Evolutionary conservation across 768 basidiomycete species (phyloP).

Genomic region (Hygrocybe punicea): DNA sequence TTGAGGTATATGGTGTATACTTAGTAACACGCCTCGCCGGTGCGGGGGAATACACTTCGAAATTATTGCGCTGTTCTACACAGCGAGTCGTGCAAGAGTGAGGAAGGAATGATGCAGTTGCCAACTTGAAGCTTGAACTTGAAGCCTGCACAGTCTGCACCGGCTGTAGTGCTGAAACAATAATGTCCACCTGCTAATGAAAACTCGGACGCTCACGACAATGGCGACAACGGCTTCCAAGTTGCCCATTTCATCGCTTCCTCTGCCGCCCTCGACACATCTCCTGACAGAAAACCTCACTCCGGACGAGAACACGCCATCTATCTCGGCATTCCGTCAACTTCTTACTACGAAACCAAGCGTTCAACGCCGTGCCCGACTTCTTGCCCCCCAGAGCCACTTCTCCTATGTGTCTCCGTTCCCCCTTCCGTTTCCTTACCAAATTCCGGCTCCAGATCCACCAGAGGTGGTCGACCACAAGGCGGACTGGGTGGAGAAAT

Average conservation of each 20-base stretch:
- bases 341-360: conserved; percentile 55
- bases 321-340: conserved; percentile 49
- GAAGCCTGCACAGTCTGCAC: no score
- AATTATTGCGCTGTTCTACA: no score
- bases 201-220: background rate
- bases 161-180: no score
- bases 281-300: conserved; percentile 48
- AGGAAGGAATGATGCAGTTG: no score
- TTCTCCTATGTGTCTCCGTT: conserved; percentile 82
- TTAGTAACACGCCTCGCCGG: no score
- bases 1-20: no score
- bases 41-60: no score
- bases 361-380: conserved; percentile 64
- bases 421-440: conserved; percentile 79
- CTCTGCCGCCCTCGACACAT: conserved; percentile 40
- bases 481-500: conserved; percentile 66
- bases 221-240: background rate
- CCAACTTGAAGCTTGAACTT: no score
- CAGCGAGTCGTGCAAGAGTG: no score
- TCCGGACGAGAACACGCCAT: conserved; percentile 57
- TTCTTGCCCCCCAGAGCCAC: conserved; percentile 57
- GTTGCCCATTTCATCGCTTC: conserved; percentile 49
- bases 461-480: conserved; percentile 51
- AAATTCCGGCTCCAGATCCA: conserved; percentile 54
- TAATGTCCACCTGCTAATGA: no score